These are phyloP conservation scores for Lasiodiplodia citricola DNA, from an alignment of 2,329 filamentous ascomycete genomes.

Conservation along the genomic window DNA sequence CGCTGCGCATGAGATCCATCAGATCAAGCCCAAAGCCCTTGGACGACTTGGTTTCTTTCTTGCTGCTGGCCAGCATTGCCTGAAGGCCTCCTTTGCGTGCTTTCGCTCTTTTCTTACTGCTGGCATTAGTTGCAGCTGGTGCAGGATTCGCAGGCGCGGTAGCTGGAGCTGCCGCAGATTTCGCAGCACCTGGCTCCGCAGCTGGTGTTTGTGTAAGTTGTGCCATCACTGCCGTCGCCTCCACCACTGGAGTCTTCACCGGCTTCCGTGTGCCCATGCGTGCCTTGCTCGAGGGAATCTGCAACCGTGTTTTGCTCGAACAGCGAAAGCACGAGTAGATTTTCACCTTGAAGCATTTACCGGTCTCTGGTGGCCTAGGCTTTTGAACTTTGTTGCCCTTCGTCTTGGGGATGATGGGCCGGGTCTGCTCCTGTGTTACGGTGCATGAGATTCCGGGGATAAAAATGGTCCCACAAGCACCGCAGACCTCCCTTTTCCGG, in stretches of 20 bases:
- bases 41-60: constrained; percentile 38
- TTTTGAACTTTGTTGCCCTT: neutral
- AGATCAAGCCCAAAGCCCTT: constrained; percentile 52
- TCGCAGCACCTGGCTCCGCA: neutral
- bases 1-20: constrained; percentile 59
- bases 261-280: constrained; percentile 32
- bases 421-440: constrained; percentile 29
- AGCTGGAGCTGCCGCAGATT: neutral
- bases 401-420: neutral
- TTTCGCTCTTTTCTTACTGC: constrained; percentile 62
- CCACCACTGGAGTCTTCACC: constrained; percentile 23
- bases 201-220: neutral
- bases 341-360: constrained; percentile 29
- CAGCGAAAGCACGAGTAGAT: constrained; percentile 41
- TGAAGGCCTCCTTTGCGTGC: constrained; percentile 60
- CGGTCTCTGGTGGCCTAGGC: neutral
- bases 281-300: constrained; percentile 33
- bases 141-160: neutral
- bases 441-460: constrained; percentile 45
- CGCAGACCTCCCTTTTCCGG: constrained; percentile 36
- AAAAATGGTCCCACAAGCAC: constrained; percentile 45
- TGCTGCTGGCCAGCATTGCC: constrained; percentile 57
- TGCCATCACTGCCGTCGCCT: neutral
- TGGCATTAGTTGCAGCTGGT: constrained; percentile 45
- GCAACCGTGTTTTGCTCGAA: constrained; percentile 36